These are phyloP conservation scores for Blastobotrys aristatus DNA, from an alignment of 1,139 yeast genomes.

Conservation along the genomic window DNA sequence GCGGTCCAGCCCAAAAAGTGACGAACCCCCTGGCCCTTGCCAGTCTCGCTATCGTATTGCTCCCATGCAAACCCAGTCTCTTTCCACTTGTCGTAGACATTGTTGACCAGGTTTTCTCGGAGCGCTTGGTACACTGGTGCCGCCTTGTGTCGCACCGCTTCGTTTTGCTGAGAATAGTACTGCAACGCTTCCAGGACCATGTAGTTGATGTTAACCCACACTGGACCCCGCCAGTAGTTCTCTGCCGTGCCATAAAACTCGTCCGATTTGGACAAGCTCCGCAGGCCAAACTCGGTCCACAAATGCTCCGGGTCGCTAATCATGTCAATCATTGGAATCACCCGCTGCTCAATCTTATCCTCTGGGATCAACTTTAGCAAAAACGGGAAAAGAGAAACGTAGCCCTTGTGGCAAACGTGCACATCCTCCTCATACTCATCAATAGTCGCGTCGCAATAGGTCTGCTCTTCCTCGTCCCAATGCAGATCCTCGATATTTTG, in stretches of 20 bases:
- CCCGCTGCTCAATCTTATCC: constrained; percentile 32
- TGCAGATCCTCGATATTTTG: constrained; percentile 66
- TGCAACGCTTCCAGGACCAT: constrained; percentile 65
- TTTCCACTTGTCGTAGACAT: constrained; percentile 63
- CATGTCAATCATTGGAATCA: constrained; percentile 43
- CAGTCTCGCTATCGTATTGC: constrained; percentile 75
- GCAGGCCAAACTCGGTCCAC: constrained; percentile 75
- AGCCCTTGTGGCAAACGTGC: constrained; percentile 83
- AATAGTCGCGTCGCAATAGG: constrained; percentile 83
- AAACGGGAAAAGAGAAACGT: constrained; percentile 82
- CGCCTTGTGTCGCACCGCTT: constrained; percentile 37
- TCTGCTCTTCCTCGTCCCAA: constrained; percentile 63
- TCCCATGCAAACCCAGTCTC: constrained; percentile 86
- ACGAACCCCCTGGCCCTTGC: constrained; percentile 74
- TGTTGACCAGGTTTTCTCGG: constrained; percentile 61
- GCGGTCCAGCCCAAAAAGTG: constrained; percentile 96
- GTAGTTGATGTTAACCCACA: constrained; percentile 91
- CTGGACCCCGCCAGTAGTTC: constrained; percentile 93
- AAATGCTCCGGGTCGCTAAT: constrained; percentile 66
- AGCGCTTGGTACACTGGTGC: constrained; percentile 51
- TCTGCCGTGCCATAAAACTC: constrained; percentile 68
- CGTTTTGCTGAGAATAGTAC: constrained; percentile 41
- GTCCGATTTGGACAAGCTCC: constrained; percentile 73
- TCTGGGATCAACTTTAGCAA: constrained; percentile 61
- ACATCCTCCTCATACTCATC: constrained; percentile 62